Conservation (phyloP, 306 rosid species). For the Trichosanthes truncata region DNA sequence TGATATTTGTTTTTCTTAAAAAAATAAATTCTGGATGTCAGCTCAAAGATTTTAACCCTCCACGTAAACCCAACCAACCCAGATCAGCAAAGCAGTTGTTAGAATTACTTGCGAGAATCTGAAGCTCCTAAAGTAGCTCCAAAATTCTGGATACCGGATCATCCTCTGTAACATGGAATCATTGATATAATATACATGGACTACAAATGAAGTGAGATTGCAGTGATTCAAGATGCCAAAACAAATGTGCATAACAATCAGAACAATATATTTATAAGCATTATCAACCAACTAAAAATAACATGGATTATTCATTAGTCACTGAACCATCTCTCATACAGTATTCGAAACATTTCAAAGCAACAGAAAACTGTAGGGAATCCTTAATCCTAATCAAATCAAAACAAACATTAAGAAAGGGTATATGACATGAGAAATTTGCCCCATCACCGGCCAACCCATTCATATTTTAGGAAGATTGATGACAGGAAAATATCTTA, state of each 20-base stretch:
- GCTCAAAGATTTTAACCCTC: too few relatives aligned
- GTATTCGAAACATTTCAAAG: not conserved
- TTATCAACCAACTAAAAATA: not conserved
- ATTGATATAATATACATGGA: not conserved
- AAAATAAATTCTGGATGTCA: too few relatives aligned
- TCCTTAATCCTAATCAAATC: conserved; percentile 5
- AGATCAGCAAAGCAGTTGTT: too few relatives aligned
- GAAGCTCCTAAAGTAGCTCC: not conserved
- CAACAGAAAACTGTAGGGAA: not conserved
- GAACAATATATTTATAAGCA: not conserved
- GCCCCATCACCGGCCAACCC: not conserved
- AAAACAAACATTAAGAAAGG: conserved; percentile 9
- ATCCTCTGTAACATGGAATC: not conserved
- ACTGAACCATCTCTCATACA: conserved; percentile 1
- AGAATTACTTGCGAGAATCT: not conserved
- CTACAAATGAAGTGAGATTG: not conserved
- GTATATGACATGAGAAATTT: conserved; percentile 5
- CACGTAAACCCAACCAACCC: too few relatives aligned
- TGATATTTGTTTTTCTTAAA: too few relatives aligned
- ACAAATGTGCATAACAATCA: not conserved
- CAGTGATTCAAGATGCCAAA: not conserved
- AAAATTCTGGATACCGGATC: not conserved
- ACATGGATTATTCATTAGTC: conserved; percentile 7
- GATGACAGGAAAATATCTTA: conserved; percentile 9
- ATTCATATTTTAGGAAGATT: conserved; percentile 9